Evolutionary conservation across 106 monocot species (phyloP).

Genomic region (Dendrobium officinale): DNA sequence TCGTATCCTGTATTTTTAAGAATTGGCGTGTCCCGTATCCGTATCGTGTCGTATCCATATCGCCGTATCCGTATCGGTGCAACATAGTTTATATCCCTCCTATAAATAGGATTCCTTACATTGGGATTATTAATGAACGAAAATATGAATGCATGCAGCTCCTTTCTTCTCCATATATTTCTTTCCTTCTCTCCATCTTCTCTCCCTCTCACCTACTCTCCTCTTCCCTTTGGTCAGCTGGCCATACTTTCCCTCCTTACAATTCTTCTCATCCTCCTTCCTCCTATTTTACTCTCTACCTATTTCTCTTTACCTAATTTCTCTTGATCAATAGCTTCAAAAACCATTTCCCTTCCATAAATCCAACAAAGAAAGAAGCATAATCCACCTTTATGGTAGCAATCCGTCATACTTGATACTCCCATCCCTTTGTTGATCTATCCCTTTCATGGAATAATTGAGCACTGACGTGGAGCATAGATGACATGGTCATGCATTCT

Average conservation of each 20-base stretch:
- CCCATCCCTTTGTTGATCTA: too few relatives aligned
- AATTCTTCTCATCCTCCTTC: not conserved
- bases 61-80: too few relatives aligned
- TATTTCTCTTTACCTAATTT: not conserved
- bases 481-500: not conserved
- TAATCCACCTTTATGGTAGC: not conserved
- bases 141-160: not conserved
- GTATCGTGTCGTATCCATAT: too few relatives aligned
- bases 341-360: not conserved
- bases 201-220: not conserved
- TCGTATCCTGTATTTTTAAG: too few relatives aligned
- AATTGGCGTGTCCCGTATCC: too few relatives aligned
- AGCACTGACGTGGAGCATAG: not conserved
- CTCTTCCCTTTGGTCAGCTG: not conserved
- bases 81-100: not conserved
- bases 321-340: not conserved
- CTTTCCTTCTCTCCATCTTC: not conserved
- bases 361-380: not conserved
- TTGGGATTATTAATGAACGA: not conserved
- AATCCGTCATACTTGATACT: too few relatives aligned
- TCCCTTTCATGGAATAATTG: too few relatives aligned
- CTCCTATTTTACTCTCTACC: not conserved
- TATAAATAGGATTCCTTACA: not conserved
- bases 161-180: not conserved
- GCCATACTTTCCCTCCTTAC: not conserved